phyloP scores from a whole-genome alignment of 305 asterid species.

The Fraxinus latifolia region DNA sequence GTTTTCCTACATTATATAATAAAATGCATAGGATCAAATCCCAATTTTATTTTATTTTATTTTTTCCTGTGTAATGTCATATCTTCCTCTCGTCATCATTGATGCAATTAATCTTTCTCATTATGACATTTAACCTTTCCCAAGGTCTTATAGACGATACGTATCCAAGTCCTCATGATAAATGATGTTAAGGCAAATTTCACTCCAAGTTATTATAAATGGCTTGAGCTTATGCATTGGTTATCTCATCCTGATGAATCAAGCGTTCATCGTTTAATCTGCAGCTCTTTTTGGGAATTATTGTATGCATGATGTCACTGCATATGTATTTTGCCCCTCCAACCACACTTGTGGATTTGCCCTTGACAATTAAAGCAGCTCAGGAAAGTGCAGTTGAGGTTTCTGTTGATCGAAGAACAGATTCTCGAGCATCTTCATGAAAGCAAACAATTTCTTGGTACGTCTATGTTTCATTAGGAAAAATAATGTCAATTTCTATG shows the following conservation, averaged over 20 bases:
- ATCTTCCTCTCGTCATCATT: not conserved
- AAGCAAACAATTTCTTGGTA: slow-evolving; percentile 14
- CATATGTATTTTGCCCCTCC: slow-evolving; percentile 97
- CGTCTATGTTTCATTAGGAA: slow-evolving; percentile 1
- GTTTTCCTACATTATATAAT: not conserved
- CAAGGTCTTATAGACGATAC: not conserved
- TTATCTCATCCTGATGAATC: not conserved
- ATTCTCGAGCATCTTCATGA: slow-evolving; percentile 42
- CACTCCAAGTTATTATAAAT: not conserved
- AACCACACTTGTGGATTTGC: slow-evolving; percentile 70
- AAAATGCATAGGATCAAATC: not conserved
- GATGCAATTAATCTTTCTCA: not conserved
- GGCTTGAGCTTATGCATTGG: not conserved
- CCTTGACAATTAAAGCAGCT: slow-evolving; percentile 51
- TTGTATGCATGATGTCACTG: slow-evolving; percentile 90
- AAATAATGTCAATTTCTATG: not conserved
- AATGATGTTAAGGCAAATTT: not conserved
- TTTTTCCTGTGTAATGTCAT: not conserved
- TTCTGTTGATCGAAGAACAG: slow-evolving; percentile 60
- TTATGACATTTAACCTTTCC: not conserved
- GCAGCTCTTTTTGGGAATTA: slow-evolving; percentile 90
- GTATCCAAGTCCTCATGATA: not conserved
- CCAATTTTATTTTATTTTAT: not conserved
- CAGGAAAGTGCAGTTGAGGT: slow-evolving; percentile 51
- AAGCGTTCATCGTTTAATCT: slow-evolving; percentile 16